Conservation (phyloP, 495 filamentous ascomycete genomes). For the Lasiosphaeria miniovina region DNA sequence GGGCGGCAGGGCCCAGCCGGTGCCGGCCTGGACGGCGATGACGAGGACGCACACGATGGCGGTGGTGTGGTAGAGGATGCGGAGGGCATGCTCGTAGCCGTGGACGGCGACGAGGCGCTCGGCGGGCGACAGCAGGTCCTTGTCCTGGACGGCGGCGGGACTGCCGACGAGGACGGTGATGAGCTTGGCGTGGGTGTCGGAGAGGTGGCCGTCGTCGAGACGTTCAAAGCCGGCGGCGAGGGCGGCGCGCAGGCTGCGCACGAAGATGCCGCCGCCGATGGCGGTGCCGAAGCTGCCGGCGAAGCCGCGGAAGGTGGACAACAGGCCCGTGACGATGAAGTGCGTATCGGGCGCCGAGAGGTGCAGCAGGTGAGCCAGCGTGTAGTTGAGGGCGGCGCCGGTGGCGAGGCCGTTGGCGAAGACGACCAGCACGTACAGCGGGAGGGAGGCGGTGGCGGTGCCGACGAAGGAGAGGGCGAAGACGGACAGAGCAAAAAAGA, state of each 20-base stretch:
- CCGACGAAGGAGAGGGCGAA: constrained; percentile 49
- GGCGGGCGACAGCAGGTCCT: constrained; percentile 39
- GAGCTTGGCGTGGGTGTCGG: constrained; percentile 49
- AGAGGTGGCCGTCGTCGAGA: constrained; percentile 38
- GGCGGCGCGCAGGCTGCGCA: constrained; percentile 52
- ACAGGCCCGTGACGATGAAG: constrained; percentile 65
- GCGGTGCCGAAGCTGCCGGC: constrained; percentile 73
- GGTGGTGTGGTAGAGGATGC: constrained; percentile 55
- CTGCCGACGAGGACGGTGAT: constrained; percentile 64
- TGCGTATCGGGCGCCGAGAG: constrained; percentile 59
- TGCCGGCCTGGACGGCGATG: constrained; percentile 60
- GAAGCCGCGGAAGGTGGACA: constrained; percentile 71
- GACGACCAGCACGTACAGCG: constrained; percentile 50
- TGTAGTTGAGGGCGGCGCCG: constrained; percentile 72
- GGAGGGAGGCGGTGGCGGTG: constrained; percentile 42
- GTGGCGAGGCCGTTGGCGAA: constrained; percentile 68
- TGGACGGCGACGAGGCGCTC: constrained; percentile 60
- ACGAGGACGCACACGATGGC: constrained; percentile 52
- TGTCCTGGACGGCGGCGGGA: constrained; percentile 56
- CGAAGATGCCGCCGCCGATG: constrained; percentile 73
- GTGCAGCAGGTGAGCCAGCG: constrained; percentile 70
- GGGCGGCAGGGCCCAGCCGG: constrained; percentile 56
- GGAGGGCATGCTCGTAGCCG: constrained; percentile 60
- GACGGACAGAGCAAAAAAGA: constrained; percentile 52
- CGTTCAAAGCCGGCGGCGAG: constrained; percentile 55